A percentile compares a stretch with the other conserved stretches of the same genome.
Conservation (phyloP, 108 stramenopile genomes). For the Nannochloropsis oceanica region DNA sequence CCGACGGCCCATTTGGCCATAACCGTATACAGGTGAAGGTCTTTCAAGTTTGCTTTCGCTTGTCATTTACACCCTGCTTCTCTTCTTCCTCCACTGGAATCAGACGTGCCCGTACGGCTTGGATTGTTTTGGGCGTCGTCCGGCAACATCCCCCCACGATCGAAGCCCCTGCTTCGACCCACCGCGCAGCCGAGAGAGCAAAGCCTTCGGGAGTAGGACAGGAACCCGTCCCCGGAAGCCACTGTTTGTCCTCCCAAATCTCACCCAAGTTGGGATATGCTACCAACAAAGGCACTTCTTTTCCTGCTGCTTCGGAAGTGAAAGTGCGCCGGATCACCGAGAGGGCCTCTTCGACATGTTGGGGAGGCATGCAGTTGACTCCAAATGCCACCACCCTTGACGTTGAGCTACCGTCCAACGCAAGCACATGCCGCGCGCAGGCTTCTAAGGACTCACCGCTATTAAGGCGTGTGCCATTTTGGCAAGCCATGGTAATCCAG, state of each 20-base stretch:
- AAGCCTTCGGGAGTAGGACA: background rate
- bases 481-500: background rate
- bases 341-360: slow-evolving; percentile 8
- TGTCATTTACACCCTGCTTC: too few species aligned
- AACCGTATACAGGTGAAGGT: too few species aligned
- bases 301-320: background rate
- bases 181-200: slow-evolving; percentile 9
- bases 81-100: background rate
- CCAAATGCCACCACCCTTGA: slow-evolving; percentile 5
- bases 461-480: background rate
- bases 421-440: background rate
- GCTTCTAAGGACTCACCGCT: slow-evolving; percentile 29
- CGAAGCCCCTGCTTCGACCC: slow-evolving; percentile 15
- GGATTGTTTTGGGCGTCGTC: slow-evolving; percentile 10
- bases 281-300: background rate
- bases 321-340: background rate
- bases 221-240: slow-evolving; percentile 2
- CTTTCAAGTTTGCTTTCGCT: too few species aligned
- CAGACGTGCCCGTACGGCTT: background rate
- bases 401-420: background rate
- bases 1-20: too few species aligned
- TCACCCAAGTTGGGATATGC: slow-evolving; percentile 37
- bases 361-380: slow-evolving; percentile 30
- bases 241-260: slow-evolving; percentile 14
- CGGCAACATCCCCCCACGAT: slow-evolving; percentile 34